Conservation (phyloP, 2,329 filamentous ascomycete genomes). For the Keithomyces neogunnii region DNA sequence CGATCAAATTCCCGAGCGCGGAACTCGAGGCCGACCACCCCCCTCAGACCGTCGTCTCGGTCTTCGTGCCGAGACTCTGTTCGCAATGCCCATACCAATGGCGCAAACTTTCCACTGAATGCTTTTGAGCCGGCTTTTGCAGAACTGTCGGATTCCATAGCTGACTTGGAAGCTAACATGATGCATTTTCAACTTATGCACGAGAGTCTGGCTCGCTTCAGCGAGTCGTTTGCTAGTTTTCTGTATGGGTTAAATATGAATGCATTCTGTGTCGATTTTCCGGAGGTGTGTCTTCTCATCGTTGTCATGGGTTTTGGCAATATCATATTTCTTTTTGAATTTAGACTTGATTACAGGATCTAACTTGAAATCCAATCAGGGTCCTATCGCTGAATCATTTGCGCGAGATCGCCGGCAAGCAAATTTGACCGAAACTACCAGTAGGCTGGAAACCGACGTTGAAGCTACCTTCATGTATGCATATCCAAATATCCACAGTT, state of each 20-base stretch:
- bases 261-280: slow-evolving; percentile 96
- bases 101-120: slow-evolving; percentile 63
- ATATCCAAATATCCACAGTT: background rate
- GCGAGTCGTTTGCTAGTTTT: slow-evolving; percentile 92
- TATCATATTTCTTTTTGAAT: background rate
- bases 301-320: too few relatives aligned
- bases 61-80: slow-evolving; percentile 78
- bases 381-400: slow-evolving; percentile 78
- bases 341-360: background rate
- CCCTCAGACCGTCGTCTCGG: slow-evolving; percentile 80
- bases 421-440: slow-evolving; percentile 26
- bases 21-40: slow-evolving; percentile 78
- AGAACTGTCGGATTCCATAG: slow-evolving; percentile 88
- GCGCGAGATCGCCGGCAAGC: slow-evolving; percentile 53
- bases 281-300: slow-evolving; percentile 53
- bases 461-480: slow-evolving; percentile 82
- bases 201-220: slow-evolving; percentile 85
- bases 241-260: slow-evolving; percentile 98
- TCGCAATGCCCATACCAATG: slow-evolving; percentile 41
- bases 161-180: slow-evolving; percentile 93
- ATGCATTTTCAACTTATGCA: slow-evolving; percentile 97
- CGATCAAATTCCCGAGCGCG: slow-evolving; percentile 53
- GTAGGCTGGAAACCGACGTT: slow-evolving; percentile 32
- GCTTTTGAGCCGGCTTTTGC: slow-evolving; percentile 83
- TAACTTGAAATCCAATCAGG: slow-evolving; percentile 36